A percentile compares a stretch with the other conserved stretches of the same genome.
These are phyloP conservation scores for Talaromyces sp. DNA, from an alignment of 2,329 filamentous ascomycete species.

Conservation along the genomic window DNA sequence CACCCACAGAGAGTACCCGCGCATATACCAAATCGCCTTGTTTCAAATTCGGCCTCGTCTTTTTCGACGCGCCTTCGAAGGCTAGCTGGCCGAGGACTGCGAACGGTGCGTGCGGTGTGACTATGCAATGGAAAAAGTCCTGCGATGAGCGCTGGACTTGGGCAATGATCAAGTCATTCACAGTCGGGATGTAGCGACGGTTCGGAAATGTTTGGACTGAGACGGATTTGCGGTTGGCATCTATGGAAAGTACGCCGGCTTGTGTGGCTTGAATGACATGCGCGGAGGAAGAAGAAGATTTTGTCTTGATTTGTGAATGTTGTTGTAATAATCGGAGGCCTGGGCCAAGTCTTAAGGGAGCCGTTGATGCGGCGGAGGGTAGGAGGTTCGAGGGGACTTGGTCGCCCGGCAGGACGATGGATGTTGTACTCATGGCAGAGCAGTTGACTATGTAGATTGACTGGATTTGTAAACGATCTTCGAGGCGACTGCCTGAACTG, in stretches of 20 bases:
- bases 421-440: conserved; percentile 54
- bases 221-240: conserved; percentile 42
- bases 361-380: conserved; percentile 62
- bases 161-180: conserved; percentile 85
- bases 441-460: not conserved
- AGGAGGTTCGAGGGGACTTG: conserved; percentile 64
- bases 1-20: conserved; percentile 72
- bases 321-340: conserved; percentile 79
- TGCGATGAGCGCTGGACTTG: conserved; percentile 72
- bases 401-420: conserved; percentile 82
- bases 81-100: conserved; percentile 80
- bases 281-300: conserved; percentile 57
- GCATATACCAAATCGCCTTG: conserved; percentile 83
- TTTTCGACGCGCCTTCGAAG: conserved; percentile 92
- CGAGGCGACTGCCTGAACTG: not conserved
- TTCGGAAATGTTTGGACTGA: conserved; percentile 38
- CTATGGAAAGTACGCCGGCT: conserved; percentile 38
- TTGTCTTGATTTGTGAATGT: conserved; percentile 63
- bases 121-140: conserved; percentile 76
- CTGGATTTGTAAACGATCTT: not conserved
- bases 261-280: conserved; percentile 34
- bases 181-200: conserved; percentile 70
- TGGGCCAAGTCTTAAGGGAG: conserved; percentile 75
- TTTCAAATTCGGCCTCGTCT: conserved; percentile 77
- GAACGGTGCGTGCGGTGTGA: conserved; percentile 62